A percentile compares a stretch with the other conserved stretches of the same genome.
Evolutionary conservation across 2,329 filamentous ascomycete species (phyloP).

Genomic region (Alternaria atra): DNA sequence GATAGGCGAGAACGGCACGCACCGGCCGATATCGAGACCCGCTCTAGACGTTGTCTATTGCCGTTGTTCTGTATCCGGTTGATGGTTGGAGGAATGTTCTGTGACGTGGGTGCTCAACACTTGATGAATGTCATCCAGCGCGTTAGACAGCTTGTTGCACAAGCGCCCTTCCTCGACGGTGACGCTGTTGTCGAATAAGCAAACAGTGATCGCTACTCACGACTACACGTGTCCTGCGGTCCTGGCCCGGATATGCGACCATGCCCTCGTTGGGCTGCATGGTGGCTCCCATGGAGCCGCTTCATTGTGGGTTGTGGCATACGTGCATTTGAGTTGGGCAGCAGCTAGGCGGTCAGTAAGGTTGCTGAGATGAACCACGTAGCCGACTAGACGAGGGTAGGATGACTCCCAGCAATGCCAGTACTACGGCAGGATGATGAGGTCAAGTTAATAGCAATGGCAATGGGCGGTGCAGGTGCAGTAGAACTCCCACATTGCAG

Average conservation of each 20-base stretch:
- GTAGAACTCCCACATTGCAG: constrained; percentile 13
- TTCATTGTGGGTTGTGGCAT: constrained; percentile 19
- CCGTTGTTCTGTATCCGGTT: background rate
- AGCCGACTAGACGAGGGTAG: constrained; percentile 14
- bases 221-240: constrained; percentile 30
- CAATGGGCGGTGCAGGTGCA: constrained; percentile 17
- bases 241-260: constrained; percentile 3
- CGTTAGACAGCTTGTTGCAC: background rate
- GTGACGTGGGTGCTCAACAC: background rate
- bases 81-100: background rate
- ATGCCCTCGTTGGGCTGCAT: constrained; percentile 31
- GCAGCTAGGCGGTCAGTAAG: constrained; percentile 20
- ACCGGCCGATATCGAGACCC: background rate
- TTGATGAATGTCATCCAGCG: background rate
- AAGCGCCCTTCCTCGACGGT: background rate
- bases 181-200: constrained; percentile 6
- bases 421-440: constrained; percentile 1
- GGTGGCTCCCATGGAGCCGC: constrained; percentile 28
- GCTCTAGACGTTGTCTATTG: background rate
- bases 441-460: constrained; percentile 15
- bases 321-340: no score
- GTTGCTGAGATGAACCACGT: constrained; percentile 30
- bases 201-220: constrained; percentile 1
- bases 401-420: constrained; percentile 6
- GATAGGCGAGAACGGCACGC: constrained; percentile 17